phyloP scores from a whole-genome alignment of 2,329 filamentous ascomycete species.

The Penicillium sp. region DNA sequence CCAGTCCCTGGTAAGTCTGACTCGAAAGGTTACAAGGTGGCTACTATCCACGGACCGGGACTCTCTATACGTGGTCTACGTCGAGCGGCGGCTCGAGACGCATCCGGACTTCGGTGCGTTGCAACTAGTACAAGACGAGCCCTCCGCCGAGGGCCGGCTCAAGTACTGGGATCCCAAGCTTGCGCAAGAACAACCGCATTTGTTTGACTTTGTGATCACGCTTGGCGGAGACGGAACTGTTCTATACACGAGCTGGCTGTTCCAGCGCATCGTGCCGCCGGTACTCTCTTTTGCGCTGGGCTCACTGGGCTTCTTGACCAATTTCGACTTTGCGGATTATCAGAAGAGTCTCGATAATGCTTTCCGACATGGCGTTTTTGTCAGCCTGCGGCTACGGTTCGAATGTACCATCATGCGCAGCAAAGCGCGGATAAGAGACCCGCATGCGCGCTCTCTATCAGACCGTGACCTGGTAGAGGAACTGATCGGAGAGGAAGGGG shows the following conservation, averaged over 20 bases:
- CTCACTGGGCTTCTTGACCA: constrained; percentile 90
- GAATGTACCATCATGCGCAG: constrained; percentile 88
- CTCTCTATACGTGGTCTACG: constrained; percentile 70
- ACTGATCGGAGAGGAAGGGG: constrained; percentile 78
- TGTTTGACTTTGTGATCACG: constrained; percentile 90
- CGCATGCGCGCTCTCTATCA: constrained; percentile 28
- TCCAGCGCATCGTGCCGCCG: constrained; percentile 90
- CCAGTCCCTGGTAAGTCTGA: constrained; percentile 71
- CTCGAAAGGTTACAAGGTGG: constrained; percentile 76
- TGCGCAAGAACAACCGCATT: constrained; percentile 73
- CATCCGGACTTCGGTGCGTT: constrained; percentile 71
- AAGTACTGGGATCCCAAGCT: constrained; percentile 81
- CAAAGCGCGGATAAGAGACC: constrained; percentile 34
- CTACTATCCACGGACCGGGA: constrained; percentile 68
- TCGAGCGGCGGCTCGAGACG: constrained; percentile 71
- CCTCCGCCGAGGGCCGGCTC: constrained; percentile 57
- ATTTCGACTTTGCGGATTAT: constrained; percentile 85
- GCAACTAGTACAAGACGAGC: constrained; percentile 64
- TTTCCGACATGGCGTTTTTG: constrained; percentile 80
- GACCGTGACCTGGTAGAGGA: constrained; percentile 80
- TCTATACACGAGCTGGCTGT: constrained; percentile 92
- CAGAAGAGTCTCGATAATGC: constrained; percentile 65
- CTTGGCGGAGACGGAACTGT: constrained; percentile 96
- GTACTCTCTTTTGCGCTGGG: constrained; percentile 89
- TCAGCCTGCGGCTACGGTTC: constrained; percentile 83